Base-by-base conservation (phyloP, 768 basidiomycete species). In the Clathrus columnatus region DNA sequence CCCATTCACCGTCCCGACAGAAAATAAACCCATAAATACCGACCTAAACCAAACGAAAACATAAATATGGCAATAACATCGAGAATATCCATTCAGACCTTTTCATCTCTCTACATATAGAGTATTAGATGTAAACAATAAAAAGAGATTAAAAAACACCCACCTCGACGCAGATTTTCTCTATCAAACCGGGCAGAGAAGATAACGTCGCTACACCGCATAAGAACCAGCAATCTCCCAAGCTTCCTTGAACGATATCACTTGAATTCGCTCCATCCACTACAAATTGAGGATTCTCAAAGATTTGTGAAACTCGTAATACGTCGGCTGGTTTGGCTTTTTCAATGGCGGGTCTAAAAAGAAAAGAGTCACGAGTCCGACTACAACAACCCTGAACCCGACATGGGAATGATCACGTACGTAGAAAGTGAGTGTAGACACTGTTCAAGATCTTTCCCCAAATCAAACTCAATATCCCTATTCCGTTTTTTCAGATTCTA, bases 11-110 rank as follows among this genome's bases (percentile, higher is more conserved):
- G 61, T 81, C 79, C 2, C 78, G 68, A 63, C 74, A 78, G 64
- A 82, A 81, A 48, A 81, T 72, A 62, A 79, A 82, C 1, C 80
- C 80, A 58, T 81, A 82, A 4, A 82, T 72, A 2, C 79, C 79
- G 26, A 79, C 74, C 59, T 73, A 55, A 17, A 29, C 8, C 8
- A 2, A 50, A 18, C 44, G 36, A 42, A 8, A 14, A 18, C 5
- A 3, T 41, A 28, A 28, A 6, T 41, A 20, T 16, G 16, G 7
- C 7, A 18, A 5, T 28, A 50, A n/a, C 2, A 17, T n/a, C 11
- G 18, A 36, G 2, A 36, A 29, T 45, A 17, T 28, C 28, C 23
- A 27, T 36, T 47, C 57, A 4, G 30, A 55, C 30, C 54, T 56
- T 48, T 23, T 79, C 75, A 57, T 80, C 75, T 11, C 74, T 68